A percentile compares a stretch with the other conserved stretches of the same genome.
phyloP scores from a whole-genome alignment of 2,329 filamentous ascomycete genomes.

The Penicillium nordicum region DNA sequence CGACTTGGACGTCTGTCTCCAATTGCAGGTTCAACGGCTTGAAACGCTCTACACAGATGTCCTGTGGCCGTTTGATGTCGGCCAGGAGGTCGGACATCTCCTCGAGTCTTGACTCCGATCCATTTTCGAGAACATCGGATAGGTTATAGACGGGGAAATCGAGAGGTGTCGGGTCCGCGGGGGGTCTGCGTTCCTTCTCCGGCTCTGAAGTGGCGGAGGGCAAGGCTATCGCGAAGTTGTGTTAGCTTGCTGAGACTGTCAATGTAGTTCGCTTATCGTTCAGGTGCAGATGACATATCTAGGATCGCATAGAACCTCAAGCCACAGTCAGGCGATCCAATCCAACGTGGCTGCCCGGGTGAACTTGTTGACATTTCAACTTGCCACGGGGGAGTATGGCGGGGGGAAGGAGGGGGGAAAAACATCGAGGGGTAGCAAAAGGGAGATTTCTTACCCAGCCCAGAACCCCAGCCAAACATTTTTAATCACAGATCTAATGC shows the following conservation, averaged over 20 bases:
- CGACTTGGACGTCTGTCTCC: conserved; percentile 34
- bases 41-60: conserved; percentile 40
- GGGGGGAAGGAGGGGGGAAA: background rate
- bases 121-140: conserved; percentile 33
- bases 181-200: conserved; percentile 47
- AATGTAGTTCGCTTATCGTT: background rate
- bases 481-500: background rate
- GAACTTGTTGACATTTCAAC: background rate
- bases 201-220: conserved; percentile 33
- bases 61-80: conserved; percentile 39
- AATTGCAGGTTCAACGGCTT: conserved; percentile 43
- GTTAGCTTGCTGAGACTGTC: conserved; percentile 10
- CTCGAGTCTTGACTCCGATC: conserved; percentile 35
- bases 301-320: background rate
- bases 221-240: conserved; percentile 21
- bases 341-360: background rate
- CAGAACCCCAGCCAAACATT: conserved; percentile 37
- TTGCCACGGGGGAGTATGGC: background rate
- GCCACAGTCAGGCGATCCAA: background rate
- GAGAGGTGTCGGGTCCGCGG: conserved; percentile 48
- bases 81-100: conserved; percentile 46
- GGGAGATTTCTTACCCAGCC: conserved; percentile 28
- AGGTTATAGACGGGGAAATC: conserved; percentile 51
- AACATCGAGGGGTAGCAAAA: background rate
- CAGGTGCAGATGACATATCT: background rate